phyloP scores from a whole-genome alignment of 768 basidiomycete genomes.

The Termitomyces sp. region DNA sequence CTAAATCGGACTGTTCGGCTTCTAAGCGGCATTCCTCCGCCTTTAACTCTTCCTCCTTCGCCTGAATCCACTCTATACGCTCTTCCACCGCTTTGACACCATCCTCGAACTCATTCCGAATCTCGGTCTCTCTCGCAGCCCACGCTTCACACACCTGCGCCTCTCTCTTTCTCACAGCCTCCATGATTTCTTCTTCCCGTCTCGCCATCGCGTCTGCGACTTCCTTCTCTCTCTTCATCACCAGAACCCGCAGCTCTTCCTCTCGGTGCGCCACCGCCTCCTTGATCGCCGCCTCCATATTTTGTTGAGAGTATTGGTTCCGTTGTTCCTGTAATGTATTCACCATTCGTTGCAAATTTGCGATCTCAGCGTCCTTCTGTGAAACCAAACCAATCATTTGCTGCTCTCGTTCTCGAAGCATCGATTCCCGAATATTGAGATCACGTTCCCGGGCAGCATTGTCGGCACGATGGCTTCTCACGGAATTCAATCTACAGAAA shows the following conservation, averaged over 20 bases:
- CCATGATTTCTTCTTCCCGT: conserved; percentile 69
- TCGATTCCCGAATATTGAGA: conserved; percentile 50
- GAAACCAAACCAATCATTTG: conserved; percentile 40
- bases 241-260: conserved; percentile 60
- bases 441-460: conserved; percentile 61
- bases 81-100: conserved; percentile 45
- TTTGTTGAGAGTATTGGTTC: conserved; percentile 25
- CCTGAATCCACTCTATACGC: conserved; percentile 42
- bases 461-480: conserved; percentile 58
- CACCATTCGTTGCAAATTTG: conserved; percentile 39
- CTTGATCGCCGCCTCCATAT: conserved; percentile 43
- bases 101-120: conserved; percentile 46
- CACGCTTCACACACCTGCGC: conserved; percentile 60
- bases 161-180: conserved; percentile 59
- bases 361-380: conserved; percentile 60
- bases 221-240: conserved; percentile 66
- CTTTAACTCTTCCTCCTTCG: conserved; percentile 48
- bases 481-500: conserved; percentile 47
- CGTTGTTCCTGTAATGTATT: conserved; percentile 32
- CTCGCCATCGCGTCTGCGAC: conserved; percentile 58
- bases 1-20: conserved; percentile 41
- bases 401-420: conserved; percentile 51
- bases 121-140: conserved; percentile 43
- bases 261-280: conserved; percentile 60
- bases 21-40: conserved; percentile 47